Conservation (phyloP, 2,329 filamentous ascomycete genomes). For the Ophiostoma sp. region DNA sequence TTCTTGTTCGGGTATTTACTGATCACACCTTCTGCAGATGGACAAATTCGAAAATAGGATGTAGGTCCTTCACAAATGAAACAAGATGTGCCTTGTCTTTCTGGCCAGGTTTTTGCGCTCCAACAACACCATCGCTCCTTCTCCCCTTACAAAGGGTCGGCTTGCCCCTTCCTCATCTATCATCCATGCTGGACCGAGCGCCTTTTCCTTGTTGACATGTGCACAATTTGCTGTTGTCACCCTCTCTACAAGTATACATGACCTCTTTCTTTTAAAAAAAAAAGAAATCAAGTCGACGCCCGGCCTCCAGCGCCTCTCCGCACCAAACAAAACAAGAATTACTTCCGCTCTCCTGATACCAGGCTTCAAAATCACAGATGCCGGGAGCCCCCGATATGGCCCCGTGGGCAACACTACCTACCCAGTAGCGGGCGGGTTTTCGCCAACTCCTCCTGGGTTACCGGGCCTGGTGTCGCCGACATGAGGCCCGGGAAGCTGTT, state of each 20-base stretch:
- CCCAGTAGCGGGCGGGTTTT: neutral
- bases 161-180: neutral
- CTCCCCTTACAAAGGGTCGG: neutral
- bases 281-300: too few relatives aligned
- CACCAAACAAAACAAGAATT: too few relatives aligned
- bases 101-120: neutral
- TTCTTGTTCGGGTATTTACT: neutral
- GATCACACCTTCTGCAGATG: too few relatives aligned
- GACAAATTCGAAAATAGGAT: too few relatives aligned
- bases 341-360: too few relatives aligned
- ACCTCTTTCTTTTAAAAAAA: neutral
- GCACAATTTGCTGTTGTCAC: neutral
- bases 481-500: neutral
- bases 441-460: neutral
- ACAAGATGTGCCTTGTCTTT: neutral
- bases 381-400: neutral
- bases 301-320: too few relatives aligned
- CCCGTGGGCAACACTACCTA: constrained; percentile 11
- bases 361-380: neutral
- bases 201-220: neutral
- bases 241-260: too few relatives aligned
- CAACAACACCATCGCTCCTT: neutral
- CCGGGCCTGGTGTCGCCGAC: neutral
- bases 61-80: too few relatives aligned
- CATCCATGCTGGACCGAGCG: neutral